Conservation (phyloP, 2,329 filamentous ascomycete genomes). For the Alternaria viburni region DNA sequence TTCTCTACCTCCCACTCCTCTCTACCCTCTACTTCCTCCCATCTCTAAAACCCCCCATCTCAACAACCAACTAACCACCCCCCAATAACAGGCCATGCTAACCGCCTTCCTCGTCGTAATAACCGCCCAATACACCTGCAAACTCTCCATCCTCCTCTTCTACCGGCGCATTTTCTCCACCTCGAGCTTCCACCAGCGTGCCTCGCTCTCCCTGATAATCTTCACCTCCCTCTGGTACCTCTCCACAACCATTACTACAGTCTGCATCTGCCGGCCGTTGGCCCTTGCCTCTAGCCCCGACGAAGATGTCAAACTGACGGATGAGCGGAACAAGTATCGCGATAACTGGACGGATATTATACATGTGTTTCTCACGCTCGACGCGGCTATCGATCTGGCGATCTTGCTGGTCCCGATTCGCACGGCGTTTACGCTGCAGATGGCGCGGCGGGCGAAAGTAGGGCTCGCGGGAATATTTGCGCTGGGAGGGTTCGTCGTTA, state of each 20-base stretch:
- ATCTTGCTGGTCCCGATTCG: not conserved
- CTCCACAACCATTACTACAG: too few relatives aligned
- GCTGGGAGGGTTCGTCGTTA: not conserved
- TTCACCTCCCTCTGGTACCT: not conserved
- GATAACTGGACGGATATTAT: too few relatives aligned
- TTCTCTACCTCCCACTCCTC: too few relatives aligned
- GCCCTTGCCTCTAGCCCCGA: not conserved
- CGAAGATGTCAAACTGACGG: not conserved
- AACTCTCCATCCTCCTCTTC: constrained; percentile 2
- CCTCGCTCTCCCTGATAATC: not conserved
- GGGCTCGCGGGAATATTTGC: not conserved
- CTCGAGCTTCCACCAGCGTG: not conserved
- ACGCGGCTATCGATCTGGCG: not conserved
- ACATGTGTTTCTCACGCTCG: too few relatives aligned
- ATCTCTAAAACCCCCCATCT: too few relatives aligned
- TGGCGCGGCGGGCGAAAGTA: not conserved
- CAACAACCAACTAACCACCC: too few relatives aligned
- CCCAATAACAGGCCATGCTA: too few relatives aligned
- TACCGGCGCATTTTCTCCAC: not conserved
- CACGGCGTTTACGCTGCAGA: not conserved
- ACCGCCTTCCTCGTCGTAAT: not conserved
- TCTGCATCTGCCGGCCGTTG: too few relatives aligned
- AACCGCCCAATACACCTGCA: not conserved
- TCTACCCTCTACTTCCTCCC: too few relatives aligned
- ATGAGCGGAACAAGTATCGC: too few relatives aligned